Percentiles rank a stretch among this genome's conserved stretches.
These are phyloP conservation scores for Fistulifera solaris DNA, from an alignment of 108 stramenopile species.

Conservation along the genomic window DNA sequence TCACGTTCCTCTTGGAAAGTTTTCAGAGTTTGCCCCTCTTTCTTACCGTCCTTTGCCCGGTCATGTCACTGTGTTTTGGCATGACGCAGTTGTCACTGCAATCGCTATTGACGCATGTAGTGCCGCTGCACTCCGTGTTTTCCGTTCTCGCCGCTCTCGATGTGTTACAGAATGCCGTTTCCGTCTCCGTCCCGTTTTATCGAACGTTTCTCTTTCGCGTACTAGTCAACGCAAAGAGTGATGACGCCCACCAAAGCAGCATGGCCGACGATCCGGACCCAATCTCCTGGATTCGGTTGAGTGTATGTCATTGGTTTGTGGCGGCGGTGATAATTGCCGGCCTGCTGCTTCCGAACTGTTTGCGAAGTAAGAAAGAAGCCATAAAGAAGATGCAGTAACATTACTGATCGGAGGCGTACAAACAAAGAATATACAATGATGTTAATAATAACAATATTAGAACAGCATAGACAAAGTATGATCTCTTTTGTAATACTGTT, in stretches of 20 bases:
- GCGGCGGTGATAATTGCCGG: slow-evolving; percentile 22
- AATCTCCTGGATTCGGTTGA: slow-evolving; percentile 42
- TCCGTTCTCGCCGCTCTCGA: slow-evolving; percentile 73
- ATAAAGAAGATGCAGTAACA: too few relatives aligned
- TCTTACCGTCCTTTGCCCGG: slow-evolving; percentile 32
- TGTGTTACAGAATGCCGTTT: slow-evolving; percentile 58
- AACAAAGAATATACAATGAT: too few relatives aligned
- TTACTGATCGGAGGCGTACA: too few relatives aligned
- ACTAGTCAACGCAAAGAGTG: neutral
- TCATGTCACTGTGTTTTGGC: slow-evolving; percentile 35
- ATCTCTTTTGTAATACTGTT: too few relatives aligned
- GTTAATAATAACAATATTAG: too few relatives aligned
- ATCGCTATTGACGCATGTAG: slow-evolving; percentile 50
- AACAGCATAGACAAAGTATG: too few relatives aligned
- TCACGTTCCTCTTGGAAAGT: slow-evolving; percentile 37
- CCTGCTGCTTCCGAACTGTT: neutral
- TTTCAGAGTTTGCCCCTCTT: slow-evolving; percentile 25
- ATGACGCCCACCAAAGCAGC: slow-evolving; percentile 7
- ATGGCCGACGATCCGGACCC: slow-evolving; percentile 72
- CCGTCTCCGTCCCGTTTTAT: slow-evolving; percentile 74
- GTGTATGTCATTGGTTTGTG: slow-evolving; percentile 45
- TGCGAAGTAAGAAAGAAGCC: too few relatives aligned
- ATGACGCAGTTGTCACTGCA: slow-evolving; percentile 42
- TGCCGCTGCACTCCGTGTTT: slow-evolving; percentile 56
- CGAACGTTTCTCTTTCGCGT: slow-evolving; percentile 50